phyloP scores from a whole-genome alignment of 305 asterid genomes.

The Plantago lanceolata region DNA sequence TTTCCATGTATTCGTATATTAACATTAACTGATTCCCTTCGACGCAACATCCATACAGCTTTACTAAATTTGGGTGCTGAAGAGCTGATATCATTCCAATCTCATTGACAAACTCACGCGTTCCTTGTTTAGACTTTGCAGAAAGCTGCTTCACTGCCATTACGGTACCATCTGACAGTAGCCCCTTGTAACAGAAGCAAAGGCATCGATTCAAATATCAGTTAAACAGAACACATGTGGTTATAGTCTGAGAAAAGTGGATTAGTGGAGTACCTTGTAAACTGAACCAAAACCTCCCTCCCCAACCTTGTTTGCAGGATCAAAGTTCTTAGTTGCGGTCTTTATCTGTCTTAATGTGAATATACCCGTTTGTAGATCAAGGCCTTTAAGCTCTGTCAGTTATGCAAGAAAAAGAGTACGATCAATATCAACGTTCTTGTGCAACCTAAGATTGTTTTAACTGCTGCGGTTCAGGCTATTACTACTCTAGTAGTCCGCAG shows the following conservation, averaged over 20 bases:
- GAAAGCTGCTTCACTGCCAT: slow-evolving; percentile 93
- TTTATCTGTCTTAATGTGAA: slow-evolving; percentile 76
- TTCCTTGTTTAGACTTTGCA: slow-evolving; percentile 86
- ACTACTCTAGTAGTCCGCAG: background rate
- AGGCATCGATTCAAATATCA: background rate
- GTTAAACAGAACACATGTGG: background rate
- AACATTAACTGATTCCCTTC: slow-evolving; percentile 80
- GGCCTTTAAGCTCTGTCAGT: slow-evolving; percentile 69
- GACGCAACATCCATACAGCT: slow-evolving; percentile 83
- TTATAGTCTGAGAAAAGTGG: slow-evolving; percentile 7
- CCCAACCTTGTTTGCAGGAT: slow-evolving; percentile 79
- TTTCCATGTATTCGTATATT: slow-evolving; percentile 84
- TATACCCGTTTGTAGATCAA: slow-evolving; percentile 80
- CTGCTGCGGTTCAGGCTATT: background rate
- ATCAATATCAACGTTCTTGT: slow-evolving; percentile 8
- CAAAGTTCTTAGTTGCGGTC: slow-evolving; percentile 80
- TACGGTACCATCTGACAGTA: slow-evolving; percentile 72
- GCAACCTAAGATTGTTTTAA: too few relatives aligned
- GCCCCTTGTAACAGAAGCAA: slow-evolving; percentile 44
- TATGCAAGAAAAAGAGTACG: slow-evolving; percentile 16
- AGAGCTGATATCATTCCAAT: slow-evolving; percentile 83
- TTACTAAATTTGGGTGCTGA: slow-evolving; percentile 81
- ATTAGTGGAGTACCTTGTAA: slow-evolving; percentile 56
- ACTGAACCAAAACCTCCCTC: slow-evolving; percentile 98
- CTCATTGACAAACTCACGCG: slow-evolving; percentile 78